phyloP scores from a whole-genome alignment of 768 basidiomycete species.

The Leccinellum albellum region DNA sequence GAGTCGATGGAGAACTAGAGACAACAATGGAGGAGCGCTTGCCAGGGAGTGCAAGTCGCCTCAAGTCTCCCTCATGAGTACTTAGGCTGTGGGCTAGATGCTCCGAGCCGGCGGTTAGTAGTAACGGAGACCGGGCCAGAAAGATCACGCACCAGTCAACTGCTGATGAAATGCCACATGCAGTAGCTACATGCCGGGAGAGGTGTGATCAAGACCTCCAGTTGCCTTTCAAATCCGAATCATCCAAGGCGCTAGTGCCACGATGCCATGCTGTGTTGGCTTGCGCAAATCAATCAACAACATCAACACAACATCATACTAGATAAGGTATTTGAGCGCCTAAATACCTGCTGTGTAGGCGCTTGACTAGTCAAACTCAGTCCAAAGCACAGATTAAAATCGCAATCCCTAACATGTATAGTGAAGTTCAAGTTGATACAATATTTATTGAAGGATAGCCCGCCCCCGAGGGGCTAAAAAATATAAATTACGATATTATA shows the following conservation, averaged over 20 bases:
- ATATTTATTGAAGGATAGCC: background rate
- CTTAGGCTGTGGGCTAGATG: no score
- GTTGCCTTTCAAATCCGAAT: background rate
- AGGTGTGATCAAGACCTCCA: background rate
- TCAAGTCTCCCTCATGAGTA: no score
- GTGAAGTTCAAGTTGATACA: background rate
- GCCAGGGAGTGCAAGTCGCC: background rate
- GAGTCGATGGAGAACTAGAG: background rate
- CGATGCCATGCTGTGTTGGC: slow-evolving; percentile 9
- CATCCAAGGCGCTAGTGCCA: slow-evolving; percentile 1
- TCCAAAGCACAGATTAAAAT: background rate
- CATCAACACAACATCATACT: no score
- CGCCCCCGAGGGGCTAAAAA: no score
- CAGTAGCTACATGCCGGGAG: background rate
- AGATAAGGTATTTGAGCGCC: no score
- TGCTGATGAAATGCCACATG: background rate
- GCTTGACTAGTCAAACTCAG: background rate
- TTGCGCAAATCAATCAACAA: background rate
- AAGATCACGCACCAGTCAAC: background rate
- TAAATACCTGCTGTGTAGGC: background rate
- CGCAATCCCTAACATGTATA: background rate
- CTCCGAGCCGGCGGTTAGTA: no score
- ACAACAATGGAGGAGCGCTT: background rate
- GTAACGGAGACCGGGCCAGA: no score
- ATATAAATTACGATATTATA: background rate